phyloP scores from a whole-genome alignment of 2,329 filamentous ascomycete genomes.

The Mariannaea sp. region DNA sequence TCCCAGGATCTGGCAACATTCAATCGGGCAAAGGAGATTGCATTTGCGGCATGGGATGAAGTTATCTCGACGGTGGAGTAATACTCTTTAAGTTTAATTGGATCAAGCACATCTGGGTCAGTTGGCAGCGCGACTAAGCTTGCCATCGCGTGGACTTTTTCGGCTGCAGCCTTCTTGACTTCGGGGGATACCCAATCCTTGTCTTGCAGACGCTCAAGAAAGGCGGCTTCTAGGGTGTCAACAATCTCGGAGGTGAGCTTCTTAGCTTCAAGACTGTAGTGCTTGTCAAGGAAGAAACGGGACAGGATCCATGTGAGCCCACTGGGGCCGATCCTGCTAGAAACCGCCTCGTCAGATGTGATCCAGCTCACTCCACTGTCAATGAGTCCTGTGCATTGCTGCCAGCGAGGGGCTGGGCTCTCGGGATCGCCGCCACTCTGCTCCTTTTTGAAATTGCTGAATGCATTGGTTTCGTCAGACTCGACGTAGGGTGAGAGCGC shows the following conservation, averaged over 20 bases:
- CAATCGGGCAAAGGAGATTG: conserved; percentile 55
- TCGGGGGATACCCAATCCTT: conserved; percentile 69
- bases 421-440: conserved; percentile 54
- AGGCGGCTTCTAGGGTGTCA: conserved; percentile 69
- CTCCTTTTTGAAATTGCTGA: conserved; percentile 63
- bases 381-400: conserved; percentile 9
- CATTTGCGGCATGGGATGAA: conserved; percentile 62
- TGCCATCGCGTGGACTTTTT: conserved; percentile 69
- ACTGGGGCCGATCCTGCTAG: background rate
- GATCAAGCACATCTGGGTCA: conserved; percentile 65
- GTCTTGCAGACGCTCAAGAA: conserved; percentile 61
- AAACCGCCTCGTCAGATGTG: accelerated
- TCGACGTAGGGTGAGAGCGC: conserved; percentile 59
- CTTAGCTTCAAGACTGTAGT: conserved; percentile 70
- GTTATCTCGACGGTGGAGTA: conserved; percentile 59
- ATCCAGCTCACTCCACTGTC: conserved; percentile 20
- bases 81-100: conserved; percentile 58
- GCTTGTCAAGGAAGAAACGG: conserved; percentile 71
- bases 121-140: conserved; percentile 73
- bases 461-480: conserved; percentile 63
- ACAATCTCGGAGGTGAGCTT: conserved; percentile 70
- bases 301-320: conserved; percentile 70
- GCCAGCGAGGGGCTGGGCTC: conserved; percentile 17
- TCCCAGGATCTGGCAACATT: conserved; percentile 57
- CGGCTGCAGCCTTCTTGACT: conserved; percentile 61